Evolutionary conservation across 2,329 filamentous ascomycete species (phyloP).

Genomic region (Arthrobotrys sinensis): DNA sequence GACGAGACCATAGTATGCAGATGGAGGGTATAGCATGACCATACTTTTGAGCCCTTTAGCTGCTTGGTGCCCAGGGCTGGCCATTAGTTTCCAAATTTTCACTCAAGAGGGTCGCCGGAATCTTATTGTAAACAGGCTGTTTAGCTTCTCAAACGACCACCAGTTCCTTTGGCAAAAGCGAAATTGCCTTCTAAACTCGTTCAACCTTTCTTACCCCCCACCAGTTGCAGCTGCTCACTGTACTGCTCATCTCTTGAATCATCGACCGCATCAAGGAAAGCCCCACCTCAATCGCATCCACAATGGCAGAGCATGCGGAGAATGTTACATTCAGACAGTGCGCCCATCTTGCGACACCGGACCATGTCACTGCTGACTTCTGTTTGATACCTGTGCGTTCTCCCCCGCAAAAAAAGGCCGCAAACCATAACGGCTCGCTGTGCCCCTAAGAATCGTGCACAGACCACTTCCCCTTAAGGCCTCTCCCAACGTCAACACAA

Average conservation of each 20-base stretch:
- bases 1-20: constrained; percentile 39
- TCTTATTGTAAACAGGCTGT: constrained; percentile 59
- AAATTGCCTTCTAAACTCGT: constrained; percentile 35
- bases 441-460: constrained; percentile 25
- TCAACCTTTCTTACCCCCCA: constrained; percentile 13
- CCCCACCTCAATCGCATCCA: constrained; percentile 30
- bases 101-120: constrained; percentile 31
- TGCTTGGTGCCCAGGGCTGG: constrained; percentile 31
- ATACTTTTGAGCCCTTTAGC: constrained; percentile 28
- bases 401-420: constrained; percentile 46
- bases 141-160: constrained; percentile 52
- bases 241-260: constrained; percentile 15
- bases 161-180: constrained; percentile 36
- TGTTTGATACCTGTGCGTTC: constrained; percentile 83
- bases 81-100: constrained; percentile 28
- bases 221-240: background rate
- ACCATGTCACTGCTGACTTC: constrained; percentile 87
- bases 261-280: constrained; percentile 13
- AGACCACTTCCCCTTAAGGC: constrained; percentile 40
- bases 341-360: constrained; percentile 75
- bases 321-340: constrained; percentile 66
- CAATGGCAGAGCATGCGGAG: constrained; percentile 37
- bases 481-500: constrained; percentile 36
- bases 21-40: constrained; percentile 28
- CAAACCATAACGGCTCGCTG: background rate